Percentiles rank a stretch among this genome's conserved stretches.
These are phyloP conservation scores for Pezicula carpinea DNA, from an alignment of 2,329 filamentous ascomycete genomes.

Conservation along the genomic window DNA sequence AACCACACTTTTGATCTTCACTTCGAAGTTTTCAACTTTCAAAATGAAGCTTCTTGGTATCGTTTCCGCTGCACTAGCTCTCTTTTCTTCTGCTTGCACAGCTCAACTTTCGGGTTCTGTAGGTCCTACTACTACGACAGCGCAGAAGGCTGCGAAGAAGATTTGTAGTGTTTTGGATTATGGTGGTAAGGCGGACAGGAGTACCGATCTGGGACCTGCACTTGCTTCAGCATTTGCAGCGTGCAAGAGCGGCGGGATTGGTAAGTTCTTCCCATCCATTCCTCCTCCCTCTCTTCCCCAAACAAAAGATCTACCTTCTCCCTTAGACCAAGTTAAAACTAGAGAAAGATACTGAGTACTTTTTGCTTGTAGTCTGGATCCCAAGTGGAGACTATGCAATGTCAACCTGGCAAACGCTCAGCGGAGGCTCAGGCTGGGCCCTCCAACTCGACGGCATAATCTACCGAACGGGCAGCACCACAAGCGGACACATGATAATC, in stretches of 20 bases:
- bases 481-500: slow-evolving; percentile 28
- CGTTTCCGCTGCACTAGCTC: not conserved
- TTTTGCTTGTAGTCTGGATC: not conserved
- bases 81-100: not conserved
- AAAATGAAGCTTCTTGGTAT: too few species aligned
- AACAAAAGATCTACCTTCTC: too few species aligned
- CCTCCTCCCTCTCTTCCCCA: too few species aligned
- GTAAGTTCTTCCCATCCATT: slow-evolving; percentile 8
- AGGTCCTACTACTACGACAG: slow-evolving; percentile 17
- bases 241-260: slow-evolving; percentile 37
- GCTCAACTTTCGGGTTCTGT: slow-evolving; percentile 6
- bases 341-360: too few species aligned
- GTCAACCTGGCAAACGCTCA: slow-evolving; percentile 43
- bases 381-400: slow-evolving; percentile 37
- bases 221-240: slow-evolving; percentile 36
- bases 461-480: slow-evolving; percentile 37
- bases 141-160: slow-evolving; percentile 12
- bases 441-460: slow-evolving; percentile 50
- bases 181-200: slow-evolving; percentile 39
- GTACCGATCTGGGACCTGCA: slow-evolving; percentile 38
- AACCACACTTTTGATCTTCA: too few species aligned
- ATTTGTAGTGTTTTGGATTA: slow-evolving; percentile 40
- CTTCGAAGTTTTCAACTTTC: too few species aligned
- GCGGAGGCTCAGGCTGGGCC: slow-evolving; percentile 41
- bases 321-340: too few species aligned